These are phyloP conservation scores for Aspergillus felis DNA, from an alignment of 2,329 filamentous ascomycete genomes.

Conservation along the genomic window DNA sequence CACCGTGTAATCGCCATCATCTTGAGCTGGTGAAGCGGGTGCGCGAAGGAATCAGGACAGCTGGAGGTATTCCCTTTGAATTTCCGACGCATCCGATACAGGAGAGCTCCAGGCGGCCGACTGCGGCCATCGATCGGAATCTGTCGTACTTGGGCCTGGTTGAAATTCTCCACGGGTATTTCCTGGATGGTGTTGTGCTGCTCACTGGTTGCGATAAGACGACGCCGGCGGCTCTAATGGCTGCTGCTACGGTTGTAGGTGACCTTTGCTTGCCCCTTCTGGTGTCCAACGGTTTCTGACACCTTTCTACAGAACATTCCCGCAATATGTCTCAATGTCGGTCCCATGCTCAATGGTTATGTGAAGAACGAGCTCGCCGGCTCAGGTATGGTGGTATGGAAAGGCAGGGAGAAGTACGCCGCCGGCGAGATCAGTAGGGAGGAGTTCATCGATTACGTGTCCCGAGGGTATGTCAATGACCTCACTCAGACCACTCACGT, in stretches of 20 bases:
- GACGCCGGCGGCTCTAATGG: slow-evolving; percentile 50
- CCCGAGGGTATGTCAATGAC: slow-evolving; percentile 31
- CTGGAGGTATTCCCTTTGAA: slow-evolving; percentile 50
- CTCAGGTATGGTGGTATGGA: slow-evolving; percentile 48
- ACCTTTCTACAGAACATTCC: slow-evolving; percentile 43
- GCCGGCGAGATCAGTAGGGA: slow-evolving; percentile 45
- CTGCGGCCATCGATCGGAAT: slow-evolving; percentile 49
- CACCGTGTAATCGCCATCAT: slow-evolving; percentile 51
- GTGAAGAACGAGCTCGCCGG: slow-evolving; percentile 40
- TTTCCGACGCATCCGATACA: slow-evolving; percentile 53
- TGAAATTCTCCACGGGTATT: slow-evolving; percentile 48
- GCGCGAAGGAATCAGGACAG: slow-evolving; percentile 48
- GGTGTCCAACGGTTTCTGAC: slow-evolving; percentile 3
- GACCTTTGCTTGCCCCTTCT: not conserved
- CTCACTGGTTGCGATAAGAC: slow-evolving; percentile 54
- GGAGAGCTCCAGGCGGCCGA: slow-evolving; percentile 46
- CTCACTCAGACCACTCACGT: not conserved
- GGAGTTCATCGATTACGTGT: slow-evolving; percentile 46
- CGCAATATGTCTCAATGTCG: slow-evolving; percentile 50
- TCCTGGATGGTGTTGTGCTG: slow-evolving; percentile 49
- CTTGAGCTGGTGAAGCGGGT: slow-evolving; percentile 49
- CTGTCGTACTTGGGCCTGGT: slow-evolving; percentile 47
- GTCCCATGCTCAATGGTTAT: slow-evolving; percentile 52
- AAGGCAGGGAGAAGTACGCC: slow-evolving; percentile 46
- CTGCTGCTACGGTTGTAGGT: slow-evolving; percentile 47